Base-by-base conservation (phyloP, 1,139 yeast species). In the Saccharomyces pastorianus region DNA sequence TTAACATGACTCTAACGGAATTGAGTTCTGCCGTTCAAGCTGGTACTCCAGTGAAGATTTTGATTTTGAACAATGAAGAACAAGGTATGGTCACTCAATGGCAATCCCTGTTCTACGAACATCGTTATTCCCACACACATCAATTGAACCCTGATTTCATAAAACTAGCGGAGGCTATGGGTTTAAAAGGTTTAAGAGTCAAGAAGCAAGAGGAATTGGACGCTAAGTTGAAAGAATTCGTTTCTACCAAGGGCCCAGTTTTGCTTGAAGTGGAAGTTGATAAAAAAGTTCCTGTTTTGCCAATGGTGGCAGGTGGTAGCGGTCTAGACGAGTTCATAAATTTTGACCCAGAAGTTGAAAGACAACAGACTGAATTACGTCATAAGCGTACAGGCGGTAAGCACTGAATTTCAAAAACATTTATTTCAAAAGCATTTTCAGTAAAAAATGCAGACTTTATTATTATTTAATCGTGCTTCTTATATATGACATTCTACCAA, bases 81-180 rank as follows among this genome's bases (percentile, higher is more conserved):
- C 99, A 93, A 77, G 99, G 99, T 70, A 93, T 93, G 99, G 99
- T 93, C 56, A 93, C 98, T 23, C 99, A 93, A 75, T 93, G 99
- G 99, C 99, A 93, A 76, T 87, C 96, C 20, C 78, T 93, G 61
- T 93, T 93, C 77, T 93, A 93, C 74, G 96, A 93, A 72, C 93
- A 93, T 73, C 85, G 99, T 75, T 93, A 88, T 72, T 80, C 97
- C 11, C 98, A 93, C 74, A 91, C 99, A 23, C 98, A 93, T 76
- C 99, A 93, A 76, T 72, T 81, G 61, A 91, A 91, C 74, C 99
- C 99, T 54, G 85, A 93, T 71, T 93, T 91, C 70, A 83, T 88
- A 80, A 88, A 87, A 72, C 79, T 93, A 57, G 96, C 97, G 29
- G 96, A 93, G 51, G 84, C 96, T 49, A 90, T 91, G 96, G 95